Evolutionary conservation across 805 yeast species (phyloP), one percentile per base, ranked within the genome.

Genomic region (Lipomyces orientalis): DNA sequence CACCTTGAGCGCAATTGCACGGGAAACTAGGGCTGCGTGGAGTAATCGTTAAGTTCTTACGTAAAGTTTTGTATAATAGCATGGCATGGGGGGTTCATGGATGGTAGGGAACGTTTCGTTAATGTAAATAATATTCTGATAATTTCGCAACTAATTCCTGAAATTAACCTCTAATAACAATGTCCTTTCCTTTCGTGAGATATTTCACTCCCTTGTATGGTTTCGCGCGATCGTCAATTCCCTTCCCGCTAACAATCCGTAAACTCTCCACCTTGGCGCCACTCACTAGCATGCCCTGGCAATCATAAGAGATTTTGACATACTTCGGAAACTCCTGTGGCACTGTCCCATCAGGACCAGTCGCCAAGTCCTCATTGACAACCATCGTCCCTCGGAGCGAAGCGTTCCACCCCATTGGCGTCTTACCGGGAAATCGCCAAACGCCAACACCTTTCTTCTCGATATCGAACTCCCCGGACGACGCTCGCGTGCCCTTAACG

Each of bases 171-270:
- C 88, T 77, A 25, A 87, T 80, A 2, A 86, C 79, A 73, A 81
- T 85, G 64, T 88, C 88, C 0, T 89, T 90, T 0, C 90, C 83
- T 64, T 79, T 79, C 5, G 97, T 87, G 10, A 85, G 80, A 75
- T 93, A 93, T 75, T 93, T 90, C 25, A 93, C 97, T 0, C 98
- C 98, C 76, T 93, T 93, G 81, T 87, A 93, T 0, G 97, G 97
- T 74, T 88, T 89, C 10, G 86, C 88, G 4, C 81, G 81, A 2
- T 86, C 87, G 5, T 85, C 85, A 64, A 87, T 73, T 0, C 94
- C 93, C 70, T 80, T 81, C n/a, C 83, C 81, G 69, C 86, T 82
- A 7, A 82, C 73, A 19, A 91, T 84, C 73, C 86, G 85, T 68
- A 93, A 79, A 35, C 88, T 82, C 12, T 86, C 88, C 1, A 93